Conservation (phyloP, 371 early-diverging fungal species). For the Mortierella sp. region DNA sequence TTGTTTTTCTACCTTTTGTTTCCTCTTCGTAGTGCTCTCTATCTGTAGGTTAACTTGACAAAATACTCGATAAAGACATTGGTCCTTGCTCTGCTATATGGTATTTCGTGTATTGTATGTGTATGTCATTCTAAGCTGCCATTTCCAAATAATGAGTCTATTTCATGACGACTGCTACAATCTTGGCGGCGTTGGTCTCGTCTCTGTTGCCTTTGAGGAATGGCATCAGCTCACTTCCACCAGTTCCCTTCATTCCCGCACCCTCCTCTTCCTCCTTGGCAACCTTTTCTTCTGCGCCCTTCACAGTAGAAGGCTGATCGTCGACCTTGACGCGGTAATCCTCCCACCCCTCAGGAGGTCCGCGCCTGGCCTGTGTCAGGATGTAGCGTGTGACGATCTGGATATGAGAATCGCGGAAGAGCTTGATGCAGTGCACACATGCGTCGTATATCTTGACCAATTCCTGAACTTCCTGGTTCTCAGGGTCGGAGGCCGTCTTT, state of each 20-base stretch:
- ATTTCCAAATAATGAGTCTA: background rate
- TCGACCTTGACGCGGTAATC: conserved; percentile 41
- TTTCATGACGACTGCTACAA: conserved; percentile 10
- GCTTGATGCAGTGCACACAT: conserved; percentile 80
- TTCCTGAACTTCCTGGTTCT: conserved; percentile 31
- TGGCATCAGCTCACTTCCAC: conserved; percentile 50
- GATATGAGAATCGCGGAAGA: conserved; percentile 92
- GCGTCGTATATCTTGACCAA: conserved; percentile 73
- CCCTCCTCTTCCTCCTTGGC: conserved; percentile 18
- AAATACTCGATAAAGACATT: background rate
- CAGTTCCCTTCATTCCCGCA: conserved; percentile 32
- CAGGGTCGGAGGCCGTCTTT: conserved; percentile 25
- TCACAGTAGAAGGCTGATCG: background rate
- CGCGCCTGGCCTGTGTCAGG: conserved; percentile 86
- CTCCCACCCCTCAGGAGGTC: conserved; percentile 63
- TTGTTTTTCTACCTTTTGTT: background rate
- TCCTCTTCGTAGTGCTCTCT: background rate
- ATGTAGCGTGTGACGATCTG: conserved; percentile 93
- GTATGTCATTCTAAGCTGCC: no score
- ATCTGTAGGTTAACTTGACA: background rate
- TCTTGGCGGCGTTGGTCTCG: conserved; percentile 66
- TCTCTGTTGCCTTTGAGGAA: conserved; percentile 71
- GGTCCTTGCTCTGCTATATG: background rate
- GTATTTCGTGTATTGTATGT: no score
- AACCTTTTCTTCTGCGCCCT: background rate